Conservation (phyloP, 768 basidiomycete genomes). For the Phylloporus rhodoxanthus region DNA sequence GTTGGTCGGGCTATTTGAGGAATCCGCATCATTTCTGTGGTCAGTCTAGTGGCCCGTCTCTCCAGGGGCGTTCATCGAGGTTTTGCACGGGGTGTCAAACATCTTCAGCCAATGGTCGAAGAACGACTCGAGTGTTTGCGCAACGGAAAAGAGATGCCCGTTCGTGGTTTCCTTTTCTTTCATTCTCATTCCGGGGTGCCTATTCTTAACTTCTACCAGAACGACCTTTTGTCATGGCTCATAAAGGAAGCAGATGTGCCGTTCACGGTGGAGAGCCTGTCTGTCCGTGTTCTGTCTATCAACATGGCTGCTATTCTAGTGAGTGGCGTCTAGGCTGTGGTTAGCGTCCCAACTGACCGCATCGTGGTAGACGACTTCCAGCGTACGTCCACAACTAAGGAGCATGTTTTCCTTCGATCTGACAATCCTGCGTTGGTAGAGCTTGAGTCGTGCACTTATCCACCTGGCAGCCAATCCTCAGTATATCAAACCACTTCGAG, state of each 20-base stretch:
- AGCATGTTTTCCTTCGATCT: neutral
- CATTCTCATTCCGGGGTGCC: neutral
- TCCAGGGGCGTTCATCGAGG: neutral
- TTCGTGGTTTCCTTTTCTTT: slow-evolving; percentile 2
- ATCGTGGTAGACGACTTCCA: neutral
- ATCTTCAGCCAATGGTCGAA: slow-evolving; percentile 25
- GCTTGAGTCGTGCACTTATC: too few relatives aligned
- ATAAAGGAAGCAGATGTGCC: slow-evolving; percentile 22
- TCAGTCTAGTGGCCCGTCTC: neutral
- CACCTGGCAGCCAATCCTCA: neutral
- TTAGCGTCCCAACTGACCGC: neutral
- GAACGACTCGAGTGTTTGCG: neutral
- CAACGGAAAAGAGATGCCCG: neutral
- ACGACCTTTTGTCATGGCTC: slow-evolving; percentile 32
- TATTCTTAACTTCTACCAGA: slow-evolving; percentile 12
- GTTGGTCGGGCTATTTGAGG: neutral
- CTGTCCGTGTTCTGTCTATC: slow-evolving; percentile 6
- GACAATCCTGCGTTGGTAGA: too few relatives aligned
- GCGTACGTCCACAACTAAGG: neutral
- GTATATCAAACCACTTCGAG: neutral
- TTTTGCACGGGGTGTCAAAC: slow-evolving; percentile 6
- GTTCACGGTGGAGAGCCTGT: slow-evolving; percentile 9
- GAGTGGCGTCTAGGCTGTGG: neutral
- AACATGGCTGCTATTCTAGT: slow-evolving; percentile 24
- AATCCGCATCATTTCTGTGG: neutral